phyloP scores from a whole-genome alignment of 2,329 filamentous ascomycete species.

The Rhytidhysteron rufulum region DNA sequence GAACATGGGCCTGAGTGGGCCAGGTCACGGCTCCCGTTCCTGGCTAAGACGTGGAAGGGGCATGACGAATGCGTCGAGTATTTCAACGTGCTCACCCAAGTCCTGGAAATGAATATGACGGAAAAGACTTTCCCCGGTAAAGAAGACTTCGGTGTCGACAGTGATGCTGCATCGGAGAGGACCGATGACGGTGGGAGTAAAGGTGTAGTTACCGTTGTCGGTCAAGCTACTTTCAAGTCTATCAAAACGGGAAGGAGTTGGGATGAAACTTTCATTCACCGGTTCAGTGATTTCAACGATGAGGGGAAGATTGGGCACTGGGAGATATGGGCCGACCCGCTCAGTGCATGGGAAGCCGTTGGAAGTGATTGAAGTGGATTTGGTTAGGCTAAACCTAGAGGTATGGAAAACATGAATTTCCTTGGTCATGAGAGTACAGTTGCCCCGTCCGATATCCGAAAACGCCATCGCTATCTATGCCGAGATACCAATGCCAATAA shows the following conservation, averaged over 20 bases:
- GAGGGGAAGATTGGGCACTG: conserved; percentile 38
- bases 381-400: background rate
- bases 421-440: background rate
- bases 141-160: conserved; percentile 35
- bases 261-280: conserved; percentile 40
- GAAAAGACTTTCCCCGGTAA: conserved; percentile 30
- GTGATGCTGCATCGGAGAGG: conserved; percentile 11
- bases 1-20: conserved; percentile 42
- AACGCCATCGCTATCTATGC: background rate
- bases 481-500: background rate
- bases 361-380: conserved; percentile 6
- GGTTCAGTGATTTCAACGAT: conserved; percentile 38
- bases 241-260: conserved; percentile 38
- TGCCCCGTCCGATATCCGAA: no score
- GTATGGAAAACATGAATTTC: background rate
- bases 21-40: conserved; percentile 34
- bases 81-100: conserved; percentile 31
- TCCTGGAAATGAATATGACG: conserved; percentile 29
- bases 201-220: conserved; percentile 35
- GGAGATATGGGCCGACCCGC: conserved; percentile 44
- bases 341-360: conserved; percentile 41
- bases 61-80: conserved; percentile 35
- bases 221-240: conserved; percentile 31
- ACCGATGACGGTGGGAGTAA: conserved; percentile 6
- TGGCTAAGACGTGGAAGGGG: conserved; percentile 35